phyloP scores from a whole-genome alignment of 495 filamentous ascomycete genomes.

The Neurospora intermedia region DNA sequence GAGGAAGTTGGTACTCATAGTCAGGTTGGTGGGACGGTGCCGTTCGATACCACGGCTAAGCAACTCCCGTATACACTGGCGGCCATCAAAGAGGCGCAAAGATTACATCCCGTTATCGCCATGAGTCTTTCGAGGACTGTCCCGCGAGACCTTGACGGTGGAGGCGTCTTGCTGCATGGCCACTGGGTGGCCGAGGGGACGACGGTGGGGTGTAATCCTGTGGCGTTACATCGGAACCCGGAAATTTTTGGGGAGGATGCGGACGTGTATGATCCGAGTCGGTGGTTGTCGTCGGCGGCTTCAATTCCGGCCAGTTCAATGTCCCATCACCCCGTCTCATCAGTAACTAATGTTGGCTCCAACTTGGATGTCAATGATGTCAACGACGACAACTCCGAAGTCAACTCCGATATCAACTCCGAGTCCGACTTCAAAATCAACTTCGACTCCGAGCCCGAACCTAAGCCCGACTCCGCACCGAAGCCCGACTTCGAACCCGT shows the following conservation, averaged over 20 bases:
- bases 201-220: slow-evolving; percentile 49
- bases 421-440: too few relatives aligned
- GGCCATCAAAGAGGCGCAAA: slow-evolving; percentile 51
- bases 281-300: slow-evolving; percentile 35
- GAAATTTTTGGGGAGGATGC: slow-evolving; percentile 45
- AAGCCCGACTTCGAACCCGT: too few relatives aligned
- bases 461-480: too few relatives aligned
- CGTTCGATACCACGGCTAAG: background rate
- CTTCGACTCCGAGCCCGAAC: too few relatives aligned
- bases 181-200: slow-evolving; percentile 41
- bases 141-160: background rate
- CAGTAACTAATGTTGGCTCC: background rate
- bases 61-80: slow-evolving; percentile 46
- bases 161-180: slow-evolving; percentile 29
- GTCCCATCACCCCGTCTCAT: too few relatives aligned
- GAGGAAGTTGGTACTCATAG: slow-evolving; percentile 12
- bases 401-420: too few relatives aligned
- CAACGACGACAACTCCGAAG: too few relatives aligned
- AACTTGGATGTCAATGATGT: background rate
- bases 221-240: slow-evolving; percentile 44
- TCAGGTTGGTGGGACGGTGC: background rate
- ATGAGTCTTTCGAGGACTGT: slow-evolving; percentile 48
- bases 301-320: too few relatives aligned
- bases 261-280: slow-evolving; percentile 40
- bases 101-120: slow-evolving; percentile 47